Percentiles rank a stretch among this genome's conserved stretches.
These are phyloP conservation scores for Gracilaria gracilis DNA, from an alignment of 23 red algal genomes.

Conservation along the genomic window DNA sequence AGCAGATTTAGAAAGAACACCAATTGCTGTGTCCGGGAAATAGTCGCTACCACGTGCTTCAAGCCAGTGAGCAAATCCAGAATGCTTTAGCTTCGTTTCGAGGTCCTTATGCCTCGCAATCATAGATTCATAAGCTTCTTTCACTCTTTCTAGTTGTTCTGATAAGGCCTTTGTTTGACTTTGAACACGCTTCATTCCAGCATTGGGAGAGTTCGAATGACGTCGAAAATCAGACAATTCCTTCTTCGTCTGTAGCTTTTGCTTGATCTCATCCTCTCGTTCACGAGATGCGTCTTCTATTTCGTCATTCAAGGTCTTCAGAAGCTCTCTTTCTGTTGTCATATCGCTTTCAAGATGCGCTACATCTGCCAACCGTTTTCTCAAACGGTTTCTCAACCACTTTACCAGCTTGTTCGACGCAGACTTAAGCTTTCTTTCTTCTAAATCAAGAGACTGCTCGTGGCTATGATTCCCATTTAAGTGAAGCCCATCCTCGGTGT, in stretches of 20 bases:
- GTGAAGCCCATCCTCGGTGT: neutral
- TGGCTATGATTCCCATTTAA: neutral
- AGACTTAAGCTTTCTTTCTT: constrained; percentile 53
- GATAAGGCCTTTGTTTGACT: constrained; percentile 57
- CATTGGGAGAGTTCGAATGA: constrained; percentile 34
- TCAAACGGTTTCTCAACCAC: constrained; percentile 69
- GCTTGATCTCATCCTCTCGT: constrained; percentile 50
- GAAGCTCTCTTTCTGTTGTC: constrained; percentile 38
- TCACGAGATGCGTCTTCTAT: constrained; percentile 29
- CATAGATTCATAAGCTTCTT: constrained; percentile 54
- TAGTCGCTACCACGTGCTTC: constrained; percentile 61
- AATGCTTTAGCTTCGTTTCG: constrained; percentile 26
- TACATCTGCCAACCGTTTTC: constrained; percentile 61
- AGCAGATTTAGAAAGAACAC: constrained; percentile 67
- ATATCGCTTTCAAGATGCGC: constrained; percentile 50
- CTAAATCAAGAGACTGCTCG: constrained; percentile 23
- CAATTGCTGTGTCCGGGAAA: constrained; percentile 68
- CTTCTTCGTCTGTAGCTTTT: constrained; percentile 55
- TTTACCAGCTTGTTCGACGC: constrained; percentile 61
- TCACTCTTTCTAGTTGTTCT: constrained; percentile 44
- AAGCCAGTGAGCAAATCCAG: constrained; percentile 70
- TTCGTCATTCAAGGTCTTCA: constrained; percentile 39
- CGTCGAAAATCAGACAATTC: constrained; percentile 50
- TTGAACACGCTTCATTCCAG: constrained; percentile 23
- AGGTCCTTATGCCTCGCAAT: constrained; percentile 32